These are phyloP conservation scores for Ailanthus altissimus DNA, from an alignment of 345 rosid genomes.

Conservation along the genomic window DNA sequence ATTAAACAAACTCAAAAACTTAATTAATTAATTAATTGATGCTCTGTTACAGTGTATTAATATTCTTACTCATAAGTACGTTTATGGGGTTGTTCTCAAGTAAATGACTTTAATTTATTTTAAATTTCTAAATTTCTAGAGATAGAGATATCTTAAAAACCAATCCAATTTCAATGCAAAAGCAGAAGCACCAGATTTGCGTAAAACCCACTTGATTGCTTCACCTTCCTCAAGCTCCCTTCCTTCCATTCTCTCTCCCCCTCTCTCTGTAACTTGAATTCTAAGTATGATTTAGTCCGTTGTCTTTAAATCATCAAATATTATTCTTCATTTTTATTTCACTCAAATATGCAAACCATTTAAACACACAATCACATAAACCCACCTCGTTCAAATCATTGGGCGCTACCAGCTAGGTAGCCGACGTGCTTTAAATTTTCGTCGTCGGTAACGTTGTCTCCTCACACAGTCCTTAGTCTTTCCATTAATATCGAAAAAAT, in stretches of 20 bases:
- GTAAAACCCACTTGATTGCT: conserved; percentile 64
- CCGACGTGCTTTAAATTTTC: not conserved
- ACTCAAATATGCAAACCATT: not conserved
- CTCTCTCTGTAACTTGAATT: conserved; percentile 50
- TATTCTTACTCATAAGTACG: conserved; percentile 25
- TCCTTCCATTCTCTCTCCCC: conserved; percentile 11
- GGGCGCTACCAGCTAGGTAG: conserved; percentile 5
- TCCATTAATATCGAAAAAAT: conserved; percentile 23
- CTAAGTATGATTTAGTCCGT: conserved; percentile 50
- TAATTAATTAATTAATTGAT: no score
- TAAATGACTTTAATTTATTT: not conserved
- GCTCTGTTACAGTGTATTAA: no score
- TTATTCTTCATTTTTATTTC: conserved; percentile 13
- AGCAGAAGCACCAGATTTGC: conserved; percentile 56
- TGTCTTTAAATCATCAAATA: conserved; percentile 36
- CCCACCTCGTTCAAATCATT: conserved; percentile 22
- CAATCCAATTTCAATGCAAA: conserved; percentile 53
- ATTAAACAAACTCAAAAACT: not conserved
- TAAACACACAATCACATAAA: conserved; percentile 10
- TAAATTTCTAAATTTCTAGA: not conserved
- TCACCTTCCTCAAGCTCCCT: conserved; percentile 43
- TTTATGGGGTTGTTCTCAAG: conserved; percentile 25
- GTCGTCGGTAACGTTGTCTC: not conserved
- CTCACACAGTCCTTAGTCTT: not conserved
- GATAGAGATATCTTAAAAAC: conserved; percentile 50